Base-by-base conservation (phyloP, 1,284 basidiomycete genomes). In the Mycena sp. region DNA sequence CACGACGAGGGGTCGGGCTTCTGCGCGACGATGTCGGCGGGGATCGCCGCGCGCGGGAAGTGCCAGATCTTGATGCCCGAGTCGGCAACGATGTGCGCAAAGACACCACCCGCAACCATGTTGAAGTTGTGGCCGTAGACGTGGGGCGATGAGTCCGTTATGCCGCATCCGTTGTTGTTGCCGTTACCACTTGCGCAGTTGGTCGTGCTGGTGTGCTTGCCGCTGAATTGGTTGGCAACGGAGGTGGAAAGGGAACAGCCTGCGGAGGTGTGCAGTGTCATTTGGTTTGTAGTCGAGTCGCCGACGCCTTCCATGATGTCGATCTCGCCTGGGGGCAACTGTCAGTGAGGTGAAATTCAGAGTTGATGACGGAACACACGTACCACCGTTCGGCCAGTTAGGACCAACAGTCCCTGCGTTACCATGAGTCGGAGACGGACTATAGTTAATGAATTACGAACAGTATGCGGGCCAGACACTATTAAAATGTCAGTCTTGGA, bases 61-160 rank as follows among this genome's bases (percentile, higher is more conserved):
- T 86, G 87, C 91, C 93, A 97, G 49, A 95, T 83, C 53, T 81
- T 84, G 74, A 97, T 88, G 6, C 91, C 93, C 6, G 76, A 72
- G 29, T 72, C 71, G 69, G 90, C 85, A 88, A 92, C 91, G 35
- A 87, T 75, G 76, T 91, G 89, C 1, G 87, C 93, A 69, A 82
- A 94, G 21, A 95, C 91, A 17, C 93, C 94, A 11, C 94, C 94
- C 4, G 53, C 64, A 14, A 72, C 61, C 21, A 71, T 26, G 77
- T 95, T 94, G 81, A 95, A 94, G 4, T 80, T 81, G 55, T 84
- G 77, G 1, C 94, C 94, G 67, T 88, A 96, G 7, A 87, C 86
- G 12, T 74, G 74, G 14, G 77, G 67, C 38, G 84, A 82, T 21
- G 77, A 72, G 67, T 90, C 89, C 26, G 76, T 65, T 71, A 89